These are phyloP conservation scores for Apiotrichum mycotoxinovorans DNA, from an alignment of 1,284 basidiomycete species.

Conservation along the genomic window DNA sequence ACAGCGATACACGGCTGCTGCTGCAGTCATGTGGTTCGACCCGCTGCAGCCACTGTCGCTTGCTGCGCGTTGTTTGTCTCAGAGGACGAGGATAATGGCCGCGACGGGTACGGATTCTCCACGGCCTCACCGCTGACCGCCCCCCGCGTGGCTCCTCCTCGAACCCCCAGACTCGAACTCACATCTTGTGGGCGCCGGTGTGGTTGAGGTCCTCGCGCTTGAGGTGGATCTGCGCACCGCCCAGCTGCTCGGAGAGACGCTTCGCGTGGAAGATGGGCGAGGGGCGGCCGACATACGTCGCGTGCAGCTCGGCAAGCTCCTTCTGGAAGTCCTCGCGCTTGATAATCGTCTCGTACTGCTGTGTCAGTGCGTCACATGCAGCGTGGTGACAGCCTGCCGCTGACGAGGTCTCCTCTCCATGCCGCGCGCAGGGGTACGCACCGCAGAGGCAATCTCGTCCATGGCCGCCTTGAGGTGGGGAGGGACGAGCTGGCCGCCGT, in stretches of 20 bases:
- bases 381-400: no score
- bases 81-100: no score
- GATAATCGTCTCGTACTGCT: slow-evolving; percentile 16
- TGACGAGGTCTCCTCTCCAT: no score
- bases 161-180: no score
- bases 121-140: no score
- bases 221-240: slow-evolving; percentile 93
- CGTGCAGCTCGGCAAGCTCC: slow-evolving; percentile 16
- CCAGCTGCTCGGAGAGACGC: slow-evolving; percentile 68
- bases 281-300: slow-evolving; percentile 19
- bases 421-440: not conserved
- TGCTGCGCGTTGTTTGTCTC: no score
- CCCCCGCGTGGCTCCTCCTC: no score
- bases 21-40: no score
- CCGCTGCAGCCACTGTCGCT: no score
- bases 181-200: slow-evolving; percentile 91
- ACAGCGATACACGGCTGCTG: no score
- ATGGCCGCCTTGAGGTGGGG: slow-evolving; percentile 21
- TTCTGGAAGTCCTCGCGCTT: slow-evolving; percentile 21
- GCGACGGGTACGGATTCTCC: no score
- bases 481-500: slow-evolving; percentile 19
- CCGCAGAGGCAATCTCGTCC: slow-evolving; percentile 17
- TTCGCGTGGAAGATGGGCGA: slow-evolving; percentile 56
- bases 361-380: not conserved
- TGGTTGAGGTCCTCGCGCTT: slow-evolving; percentile 73